Evolutionary conservation across 2,329 filamentous ascomycete species (phyloP).

Genomic region (Colletotrichum lini): DNA sequence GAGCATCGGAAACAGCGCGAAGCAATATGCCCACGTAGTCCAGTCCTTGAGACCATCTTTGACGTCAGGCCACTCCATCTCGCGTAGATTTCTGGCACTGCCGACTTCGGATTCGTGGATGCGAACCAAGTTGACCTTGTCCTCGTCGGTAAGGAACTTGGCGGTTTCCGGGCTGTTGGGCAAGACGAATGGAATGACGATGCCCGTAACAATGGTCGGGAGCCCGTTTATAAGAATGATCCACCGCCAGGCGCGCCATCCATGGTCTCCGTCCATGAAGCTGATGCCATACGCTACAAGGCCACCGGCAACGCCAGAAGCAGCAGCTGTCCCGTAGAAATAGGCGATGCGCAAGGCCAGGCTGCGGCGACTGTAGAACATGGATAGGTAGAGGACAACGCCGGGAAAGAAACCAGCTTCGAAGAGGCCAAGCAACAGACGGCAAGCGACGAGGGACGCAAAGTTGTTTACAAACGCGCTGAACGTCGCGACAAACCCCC

Average conservation of each 20-base stretch:
- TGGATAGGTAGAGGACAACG: conserved; percentile 78
- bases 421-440: conserved; percentile 77
- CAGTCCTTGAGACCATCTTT: conserved; percentile 78
- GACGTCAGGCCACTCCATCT: conserved; percentile 73
- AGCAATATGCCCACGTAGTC: conserved; percentile 80
- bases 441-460: conserved; percentile 74
- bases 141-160: conserved; percentile 45
- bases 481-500: conserved; percentile 78
- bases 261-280: conserved; percentile 71
- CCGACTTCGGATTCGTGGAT: conserved; percentile 56
- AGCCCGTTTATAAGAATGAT: conserved; percentile 73
- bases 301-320: conserved; percentile 80
- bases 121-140: conserved; percentile 55
- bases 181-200: conserved; percentile 66
- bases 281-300: conserved; percentile 82
- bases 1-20: conserved; percentile 81
- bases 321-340: conserved; percentile 78
- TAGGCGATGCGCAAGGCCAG: conserved; percentile 81
- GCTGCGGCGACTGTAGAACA: conserved; percentile 83
- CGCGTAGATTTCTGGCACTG: conserved; percentile 59
- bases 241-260: conserved; percentile 79
- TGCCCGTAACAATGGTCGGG: conserved; percentile 65
- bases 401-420: conserved; percentile 81
- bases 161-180: conserved; percentile 63
- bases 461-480: conserved; percentile 78